Conservation (phyloP, 306 rosid genomes). For the Dicorynia guianensis region DNA sequence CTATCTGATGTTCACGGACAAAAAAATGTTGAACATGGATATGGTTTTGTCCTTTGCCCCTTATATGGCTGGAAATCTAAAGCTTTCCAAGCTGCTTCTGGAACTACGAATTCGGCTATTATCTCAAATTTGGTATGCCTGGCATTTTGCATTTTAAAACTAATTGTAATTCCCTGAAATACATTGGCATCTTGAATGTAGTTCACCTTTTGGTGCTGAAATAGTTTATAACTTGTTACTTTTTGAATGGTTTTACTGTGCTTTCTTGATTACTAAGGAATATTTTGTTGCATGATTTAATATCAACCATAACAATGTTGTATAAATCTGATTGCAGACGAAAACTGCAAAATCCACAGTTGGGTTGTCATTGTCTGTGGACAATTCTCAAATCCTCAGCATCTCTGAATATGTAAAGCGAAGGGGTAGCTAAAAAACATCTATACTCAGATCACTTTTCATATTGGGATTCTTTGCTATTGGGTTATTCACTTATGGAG, state of each 20-base stretch:
- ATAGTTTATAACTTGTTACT: slow-evolving; percentile 24
- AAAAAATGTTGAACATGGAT: slow-evolving; percentile 74
- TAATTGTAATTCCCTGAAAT: not conserved
- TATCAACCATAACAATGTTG: slow-evolving; percentile 33
- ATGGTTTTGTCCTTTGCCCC: slow-evolving; percentile 94
- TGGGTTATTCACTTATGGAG: slow-evolving; percentile 28
- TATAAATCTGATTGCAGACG: slow-evolving; percentile 62
- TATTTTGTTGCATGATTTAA: slow-evolving; percentile 12
- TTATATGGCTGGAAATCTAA: slow-evolving; percentile 92
- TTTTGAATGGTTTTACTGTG: slow-evolving; percentile 27
- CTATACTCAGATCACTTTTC: slow-evolving; percentile 19
- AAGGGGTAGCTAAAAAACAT: slow-evolving; percentile 67
- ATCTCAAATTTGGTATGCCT: slow-evolving; percentile 84
- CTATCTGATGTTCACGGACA: slow-evolving; percentile 82
- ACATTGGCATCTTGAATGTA: slow-evolving; percentile 31
- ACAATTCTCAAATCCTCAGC: slow-evolving; percentile 77
- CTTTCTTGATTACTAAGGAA: slow-evolving; percentile 19
- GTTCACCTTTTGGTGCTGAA: slow-evolving; percentile 35
- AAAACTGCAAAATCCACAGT: slow-evolving; percentile 93
- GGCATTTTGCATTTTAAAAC: slow-evolving; percentile 15
- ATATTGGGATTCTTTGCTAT: not conserved
- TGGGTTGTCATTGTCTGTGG: slow-evolving; percentile 81
- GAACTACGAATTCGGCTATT: slow-evolving; percentile 76
- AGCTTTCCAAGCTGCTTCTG: slow-evolving; percentile 95
- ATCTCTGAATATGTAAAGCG: slow-evolving; percentile 77